Conservation (phyloP, 1,284 basidiomycete species). For the Ustilago sp. region DNA sequence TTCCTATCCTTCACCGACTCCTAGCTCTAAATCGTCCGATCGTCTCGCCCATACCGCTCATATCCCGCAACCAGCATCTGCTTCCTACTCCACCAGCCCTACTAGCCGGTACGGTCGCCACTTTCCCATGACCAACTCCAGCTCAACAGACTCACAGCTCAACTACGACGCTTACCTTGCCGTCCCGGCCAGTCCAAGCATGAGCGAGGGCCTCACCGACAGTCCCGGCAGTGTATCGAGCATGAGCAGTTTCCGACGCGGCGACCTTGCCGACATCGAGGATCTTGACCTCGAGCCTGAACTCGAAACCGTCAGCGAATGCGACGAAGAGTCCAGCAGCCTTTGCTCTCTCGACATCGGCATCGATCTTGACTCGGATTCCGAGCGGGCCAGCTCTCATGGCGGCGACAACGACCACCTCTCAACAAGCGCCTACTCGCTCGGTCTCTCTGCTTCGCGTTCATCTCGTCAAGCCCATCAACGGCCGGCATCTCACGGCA, state of each 20-base stretch:
- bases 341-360: constrained; percentile 57
- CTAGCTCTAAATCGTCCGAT: constrained; percentile 17
- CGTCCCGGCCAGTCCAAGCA: constrained; percentile 50
- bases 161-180: constrained; percentile 25
- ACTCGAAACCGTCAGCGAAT: constrained; percentile 63
- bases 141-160: constrained; percentile 41
- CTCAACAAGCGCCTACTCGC: constrained; percentile 12
- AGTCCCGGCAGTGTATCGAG: constrained; percentile 63
- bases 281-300: constrained; percentile 65
- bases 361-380: constrained; percentile 52
- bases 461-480: constrained; percentile 20
- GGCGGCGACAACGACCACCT: constrained; percentile 42
- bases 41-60: constrained; percentile 7
- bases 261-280: constrained; percentile 65
- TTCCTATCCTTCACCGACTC: constrained; percentile 27
- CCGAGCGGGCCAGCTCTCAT: constrained; percentile 44
- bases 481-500: constrained; percentile 29
- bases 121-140: constrained; percentile 40
- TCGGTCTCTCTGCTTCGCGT: constrained; percentile 21
- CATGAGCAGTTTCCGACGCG: constrained; percentile 58
- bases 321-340: constrained; percentile 60
- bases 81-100: constrained; percentile 33
- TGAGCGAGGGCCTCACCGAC: constrained; percentile 53
- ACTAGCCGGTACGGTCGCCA: constrained; percentile 36
- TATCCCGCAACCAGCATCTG: constrained; percentile 4